Evolutionary conservation across 1,284 basidiomycete genomes (phyloP).

Genomic region (Rhizoctonia solani): DNA sequence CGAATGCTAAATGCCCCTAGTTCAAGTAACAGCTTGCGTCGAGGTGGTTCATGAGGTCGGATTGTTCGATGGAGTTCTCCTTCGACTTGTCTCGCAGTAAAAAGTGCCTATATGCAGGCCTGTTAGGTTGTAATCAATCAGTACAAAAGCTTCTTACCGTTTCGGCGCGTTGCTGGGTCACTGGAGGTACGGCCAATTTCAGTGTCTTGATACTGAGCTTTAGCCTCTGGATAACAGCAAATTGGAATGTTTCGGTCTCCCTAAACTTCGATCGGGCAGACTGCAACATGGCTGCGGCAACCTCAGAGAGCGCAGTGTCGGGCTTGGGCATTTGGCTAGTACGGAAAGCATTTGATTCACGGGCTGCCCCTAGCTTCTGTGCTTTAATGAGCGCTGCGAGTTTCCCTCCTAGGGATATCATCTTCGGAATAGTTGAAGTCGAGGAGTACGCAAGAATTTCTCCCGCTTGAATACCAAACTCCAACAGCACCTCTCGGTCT

Average conservation of each 20-base stretch:
- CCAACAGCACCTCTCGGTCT: slow-evolving; percentile 67
- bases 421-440: slow-evolving; percentile 71
- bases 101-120: neutral
- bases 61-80: slow-evolving; percentile 68
- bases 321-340: slow-evolving; percentile 66
- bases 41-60: slow-evolving; percentile 55
- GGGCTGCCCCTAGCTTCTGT: slow-evolving; percentile 72
- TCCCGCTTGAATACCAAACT: slow-evolving; percentile 75
- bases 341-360: slow-evolving; percentile 73
- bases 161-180: slow-evolving; percentile 55
- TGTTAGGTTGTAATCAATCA: neutral
- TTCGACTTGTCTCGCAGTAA: slow-evolving; percentile 48
- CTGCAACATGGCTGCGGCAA: slow-evolving; percentile 80
- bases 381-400: slow-evolving; percentile 71
- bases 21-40: slow-evolving; percentile 66
- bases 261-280: slow-evolving; percentile 69
- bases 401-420: slow-evolving; percentile 71
- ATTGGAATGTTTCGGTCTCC: slow-evolving; percentile 60
- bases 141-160: slow-evolving; percentile 10
- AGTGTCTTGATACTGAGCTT: slow-evolving; percentile 64
- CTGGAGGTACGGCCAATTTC: slow-evolving; percentile 72
- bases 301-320: slow-evolving; percentile 75
- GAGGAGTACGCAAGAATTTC: slow-evolving; percentile 72
- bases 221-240: slow-evolving; percentile 71
- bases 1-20: slow-evolving; percentile 34